These are phyloP conservation scores for Vinca major DNA, from an alignment of 305 asterid species.

Conservation along the genomic window DNA sequence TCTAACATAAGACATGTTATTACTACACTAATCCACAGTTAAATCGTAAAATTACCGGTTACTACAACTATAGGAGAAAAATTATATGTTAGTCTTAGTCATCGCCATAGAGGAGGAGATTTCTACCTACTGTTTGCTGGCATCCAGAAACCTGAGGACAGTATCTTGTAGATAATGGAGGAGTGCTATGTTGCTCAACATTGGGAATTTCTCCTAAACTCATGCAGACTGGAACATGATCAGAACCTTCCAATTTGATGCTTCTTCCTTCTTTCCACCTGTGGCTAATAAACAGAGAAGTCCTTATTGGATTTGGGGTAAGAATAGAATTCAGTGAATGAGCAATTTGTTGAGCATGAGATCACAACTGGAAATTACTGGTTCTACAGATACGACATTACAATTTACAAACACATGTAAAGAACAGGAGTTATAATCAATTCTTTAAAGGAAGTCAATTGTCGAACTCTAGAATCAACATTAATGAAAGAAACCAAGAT, in stretches of 20 bases:
- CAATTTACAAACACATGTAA: background rate
- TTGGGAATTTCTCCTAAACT: conserved; percentile 53
- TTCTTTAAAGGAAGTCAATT: background rate
- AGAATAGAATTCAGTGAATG: background rate
- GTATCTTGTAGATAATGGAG: conserved; percentile 73
- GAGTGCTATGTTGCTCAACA: conserved; percentile 57
- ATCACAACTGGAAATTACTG: background rate
- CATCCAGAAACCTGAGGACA: conserved; percentile 79
- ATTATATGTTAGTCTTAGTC: background rate
- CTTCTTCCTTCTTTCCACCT: conserved; percentile 60
- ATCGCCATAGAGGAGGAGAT: conserved; percentile 9
- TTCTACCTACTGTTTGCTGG: conserved; percentile 80
- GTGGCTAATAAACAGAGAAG: background rate
- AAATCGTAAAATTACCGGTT: background rate
- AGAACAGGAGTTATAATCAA: background rate
- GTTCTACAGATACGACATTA: background rate
- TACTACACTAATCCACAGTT: background rate
- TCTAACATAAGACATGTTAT: background rate
- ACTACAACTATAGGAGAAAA: conserved; percentile 9
- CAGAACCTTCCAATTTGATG: conserved; percentile 85
- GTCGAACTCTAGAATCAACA: background rate
- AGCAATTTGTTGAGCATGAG: background rate
- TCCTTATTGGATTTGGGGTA: background rate
- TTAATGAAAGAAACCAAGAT: background rate
- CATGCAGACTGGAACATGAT: conserved; percentile 80